Conservation (phyloP, 768 basidiomycete species). For the Trametes sanguinea region DNA sequence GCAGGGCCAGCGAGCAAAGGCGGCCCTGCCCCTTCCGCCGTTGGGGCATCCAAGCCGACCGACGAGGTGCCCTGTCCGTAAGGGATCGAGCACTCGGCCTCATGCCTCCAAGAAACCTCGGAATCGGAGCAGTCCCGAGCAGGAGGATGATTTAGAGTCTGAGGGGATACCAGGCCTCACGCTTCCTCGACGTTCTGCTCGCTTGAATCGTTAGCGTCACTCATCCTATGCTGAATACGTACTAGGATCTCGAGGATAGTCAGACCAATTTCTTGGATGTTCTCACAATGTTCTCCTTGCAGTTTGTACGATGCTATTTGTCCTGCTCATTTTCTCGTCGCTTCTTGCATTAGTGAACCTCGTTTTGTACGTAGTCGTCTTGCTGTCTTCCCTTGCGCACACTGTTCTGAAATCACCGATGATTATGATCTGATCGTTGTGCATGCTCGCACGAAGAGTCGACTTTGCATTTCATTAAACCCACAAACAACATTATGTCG, state of each 20-base stretch:
- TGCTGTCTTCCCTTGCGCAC: too few relatives aligned
- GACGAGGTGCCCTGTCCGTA: background rate
- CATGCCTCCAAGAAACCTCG: background rate
- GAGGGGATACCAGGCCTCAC: background rate
- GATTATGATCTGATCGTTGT: too few relatives aligned
- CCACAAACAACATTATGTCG: background rate
- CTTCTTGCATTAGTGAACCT: too few relatives aligned
- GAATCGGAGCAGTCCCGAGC: background rate
- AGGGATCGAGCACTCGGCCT: background rate
- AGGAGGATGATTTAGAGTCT: background rate
- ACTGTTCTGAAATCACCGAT: too few relatives aligned
- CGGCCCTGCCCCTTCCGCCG: background rate
- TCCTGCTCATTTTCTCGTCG: background rate
- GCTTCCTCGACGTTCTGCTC: background rate
- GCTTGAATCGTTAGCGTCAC: background rate
- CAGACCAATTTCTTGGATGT: too few relatives aligned
- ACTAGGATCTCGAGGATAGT: too few relatives aligned
- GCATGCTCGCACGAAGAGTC: too few relatives aligned
- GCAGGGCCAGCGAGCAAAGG: background rate
- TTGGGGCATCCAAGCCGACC: background rate
- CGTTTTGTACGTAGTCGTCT: background rate
- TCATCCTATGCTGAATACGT: too few relatives aligned
- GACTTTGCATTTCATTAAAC: background rate
- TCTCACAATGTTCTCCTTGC: too few relatives aligned
- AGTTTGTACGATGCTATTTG: too few relatives aligned